These are phyloP conservation scores for Stagonosporopsis tanaceti DNA, from an alignment of 2,329 filamentous ascomycete species.

Conservation along the genomic window DNA sequence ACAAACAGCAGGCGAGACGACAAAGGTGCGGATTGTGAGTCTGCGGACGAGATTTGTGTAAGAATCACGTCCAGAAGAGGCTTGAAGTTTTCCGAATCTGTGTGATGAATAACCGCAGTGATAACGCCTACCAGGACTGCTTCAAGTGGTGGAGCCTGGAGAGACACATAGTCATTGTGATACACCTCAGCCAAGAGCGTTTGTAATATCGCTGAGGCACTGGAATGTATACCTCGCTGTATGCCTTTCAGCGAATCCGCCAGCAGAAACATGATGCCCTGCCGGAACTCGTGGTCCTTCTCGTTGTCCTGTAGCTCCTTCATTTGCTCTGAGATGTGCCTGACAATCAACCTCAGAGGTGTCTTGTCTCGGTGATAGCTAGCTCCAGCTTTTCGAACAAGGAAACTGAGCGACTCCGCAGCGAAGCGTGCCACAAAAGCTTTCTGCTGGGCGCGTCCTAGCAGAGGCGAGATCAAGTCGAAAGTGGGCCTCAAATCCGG, in stretches of 20 bases:
- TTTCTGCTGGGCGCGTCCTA: slow-evolving; percentile 84
- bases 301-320: slow-evolving; percentile 61
- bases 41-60: slow-evolving; percentile 55
- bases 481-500: slow-evolving; percentile 86
- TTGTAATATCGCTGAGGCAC: slow-evolving; percentile 61
- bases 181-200: slow-evolving; percentile 56
- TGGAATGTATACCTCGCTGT: slow-evolving; percentile 65
- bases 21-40: slow-evolving; percentile 39
- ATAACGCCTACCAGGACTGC: slow-evolving; percentile 78
- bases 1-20: slow-evolving; percentile 68
- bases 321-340: slow-evolving; percentile 76
- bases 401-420: slow-evolving; percentile 92
- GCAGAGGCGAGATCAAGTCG: slow-evolving; percentile 80
- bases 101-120: slow-evolving; percentile 83
- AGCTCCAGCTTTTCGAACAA: slow-evolving; percentile 86
- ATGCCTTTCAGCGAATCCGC: slow-evolving; percentile 78
- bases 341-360: slow-evolving; percentile 74
- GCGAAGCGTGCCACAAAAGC: slow-evolving; percentile 90
- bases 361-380: slow-evolving; percentile 75
- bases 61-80: slow-evolving; percentile 70
- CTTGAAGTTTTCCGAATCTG: slow-evolving; percentile 75
- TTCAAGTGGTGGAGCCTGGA: slow-evolving; percentile 59
- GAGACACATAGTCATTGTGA: slow-evolving; percentile 34
- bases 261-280: slow-evolving; percentile 91
- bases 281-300: slow-evolving; percentile 74